Evolutionary conservation across 768 basidiomycete genomes (phyloP), one percentile per base, ranked within the genome.

Genomic region (Hypsizygus marmoreus): DNA sequence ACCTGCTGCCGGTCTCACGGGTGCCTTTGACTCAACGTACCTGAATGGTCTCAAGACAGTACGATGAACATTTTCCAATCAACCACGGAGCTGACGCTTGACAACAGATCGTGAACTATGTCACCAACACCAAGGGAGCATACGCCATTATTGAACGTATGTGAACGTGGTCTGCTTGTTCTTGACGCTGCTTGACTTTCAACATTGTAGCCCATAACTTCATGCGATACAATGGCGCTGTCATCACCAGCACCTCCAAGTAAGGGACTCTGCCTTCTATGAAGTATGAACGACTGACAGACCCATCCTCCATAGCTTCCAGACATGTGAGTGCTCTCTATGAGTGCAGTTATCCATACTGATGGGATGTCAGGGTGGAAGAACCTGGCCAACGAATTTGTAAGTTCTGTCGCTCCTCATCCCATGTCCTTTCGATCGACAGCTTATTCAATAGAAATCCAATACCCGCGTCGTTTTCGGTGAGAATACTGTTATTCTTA

Each of bases 391-490:
- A 67, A 51, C 24, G 60, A 74, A 66, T 84, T 82, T 61, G 77
- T 81, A 45, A 58, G 76, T 63, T n/a, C n/a, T n/a, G n/a, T n/a
- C n/a, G n/a, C n/a, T n/a, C n/a, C n/a, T n/a, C n/a, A n/a, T n/a
- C n/a, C n/a, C n/a, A n/a, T n/a, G n/a, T n/a, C n/a, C n/a, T n/a
- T n/a, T n/a, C n/a, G n/a, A n/a, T n/a, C n/a, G n/a, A n/a, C n/a
- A n/a, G n/a, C n/a, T n/a, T n/a, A n/a, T n/a, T n/a, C n/a, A n/a
- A 4, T 26, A 73, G 72, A 72, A 72, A 68, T 64, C 66, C 23
- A 76, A 83, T 68, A 47, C 48, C 49, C 64, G 72, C 20, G 81
- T 83, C 50, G 77, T 84, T 57, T 84, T 84, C 61, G 82, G 74
- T 72, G 32, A 49, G 47, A 14, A 31, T 11, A 4, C 11, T 47